Evolutionary conservation across 345 rosid genomes (phyloP).

Genomic region (Melastoma malabathricum): DNA sequence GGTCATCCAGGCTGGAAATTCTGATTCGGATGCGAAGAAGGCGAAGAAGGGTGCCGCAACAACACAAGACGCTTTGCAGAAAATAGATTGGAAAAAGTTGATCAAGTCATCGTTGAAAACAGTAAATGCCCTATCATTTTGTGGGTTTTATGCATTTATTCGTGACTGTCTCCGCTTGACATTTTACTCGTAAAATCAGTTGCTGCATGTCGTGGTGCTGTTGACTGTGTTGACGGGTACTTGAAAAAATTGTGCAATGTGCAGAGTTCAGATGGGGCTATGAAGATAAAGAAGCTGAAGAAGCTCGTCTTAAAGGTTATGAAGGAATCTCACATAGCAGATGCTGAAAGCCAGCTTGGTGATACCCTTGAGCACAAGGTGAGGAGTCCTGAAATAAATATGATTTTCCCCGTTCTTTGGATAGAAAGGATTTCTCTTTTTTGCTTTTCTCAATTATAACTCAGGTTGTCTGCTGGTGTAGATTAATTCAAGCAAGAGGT

Average conservation of each 20-base stretch:
- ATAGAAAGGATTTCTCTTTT: neutral
- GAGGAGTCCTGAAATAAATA: conserved; percentile 5
- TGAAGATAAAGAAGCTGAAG: conserved; percentile 65
- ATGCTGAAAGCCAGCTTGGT: conserved; percentile 26
- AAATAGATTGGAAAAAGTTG: conserved; percentile 79
- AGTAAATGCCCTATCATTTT: conserved; percentile 21
- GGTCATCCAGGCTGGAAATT: conserved; percentile 23
- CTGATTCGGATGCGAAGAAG: conserved; percentile 21
- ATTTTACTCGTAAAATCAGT: neutral
- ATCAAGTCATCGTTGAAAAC: conserved; percentile 48
- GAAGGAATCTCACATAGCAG: conserved; percentile 29
- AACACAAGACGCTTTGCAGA: conserved; percentile 23
- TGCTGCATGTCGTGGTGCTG: neutral
- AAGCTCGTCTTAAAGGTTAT: conserved; percentile 40
- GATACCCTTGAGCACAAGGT: conserved; percentile 54
- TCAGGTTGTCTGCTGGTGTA: conserved; percentile 12
- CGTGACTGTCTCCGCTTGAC: neutral
- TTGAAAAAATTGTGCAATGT: conserved; percentile 1
- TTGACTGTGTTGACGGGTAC: neutral
- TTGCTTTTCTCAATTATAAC: neutral
- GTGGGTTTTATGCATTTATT: neutral
- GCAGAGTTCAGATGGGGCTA: conserved; percentile 43
- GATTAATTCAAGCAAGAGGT: conserved; percentile 59
- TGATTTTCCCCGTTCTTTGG: neutral
- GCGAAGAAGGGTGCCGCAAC: conserved; percentile 10